A percentile compares a stretch with the other conserved stretches of the same genome.
phyloP scores from a whole-genome alignment of 2,329 filamentous ascomycete genomes.

The Akanthomyces dipterigenus region DNA sequence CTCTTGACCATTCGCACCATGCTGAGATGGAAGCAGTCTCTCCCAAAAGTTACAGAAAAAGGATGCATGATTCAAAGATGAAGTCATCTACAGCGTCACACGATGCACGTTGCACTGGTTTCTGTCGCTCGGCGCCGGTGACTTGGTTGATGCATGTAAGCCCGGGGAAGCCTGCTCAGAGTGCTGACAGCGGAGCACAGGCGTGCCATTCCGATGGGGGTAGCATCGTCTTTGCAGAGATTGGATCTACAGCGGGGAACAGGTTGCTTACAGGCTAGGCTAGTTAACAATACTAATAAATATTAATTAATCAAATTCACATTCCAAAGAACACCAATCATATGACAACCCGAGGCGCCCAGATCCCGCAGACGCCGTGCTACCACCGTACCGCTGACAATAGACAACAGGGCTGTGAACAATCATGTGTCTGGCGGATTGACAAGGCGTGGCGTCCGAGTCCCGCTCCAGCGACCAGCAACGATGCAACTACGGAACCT shows the following conservation, averaged over 20 bases:
- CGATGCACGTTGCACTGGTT: neutral
- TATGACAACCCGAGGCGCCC: too few relatives aligned
- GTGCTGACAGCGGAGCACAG: neutral
- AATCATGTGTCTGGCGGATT: too few relatives aligned
- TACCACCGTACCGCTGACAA: too few relatives aligned
- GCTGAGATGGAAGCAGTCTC: neutral
- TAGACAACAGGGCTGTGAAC: too few relatives aligned
- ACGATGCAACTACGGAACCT: neutral
- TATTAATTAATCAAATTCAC: too few relatives aligned
- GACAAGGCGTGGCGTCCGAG: too few relatives aligned
- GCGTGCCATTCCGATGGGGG: neutral
- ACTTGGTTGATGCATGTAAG: neutral
- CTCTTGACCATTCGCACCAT: neutral
- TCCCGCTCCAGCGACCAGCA: too few relatives aligned
- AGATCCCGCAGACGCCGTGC: too few relatives aligned
- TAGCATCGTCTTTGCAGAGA: too few relatives aligned
- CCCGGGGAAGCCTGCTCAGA: neutral
- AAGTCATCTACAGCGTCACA: neutral
- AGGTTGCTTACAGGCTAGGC: too few relatives aligned
- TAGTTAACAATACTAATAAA: too few relatives aligned
- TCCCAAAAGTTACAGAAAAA: neutral
- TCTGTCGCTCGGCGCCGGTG: neutral
- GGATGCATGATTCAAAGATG: neutral
- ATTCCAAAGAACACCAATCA: too few relatives aligned
- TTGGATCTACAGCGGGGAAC: neutral